Evolutionary conservation across 179 eudicot genomes (phyloP), one percentile per base, ranked within the genome.

Genomic region (Sideroxylon spinosum): DNA sequence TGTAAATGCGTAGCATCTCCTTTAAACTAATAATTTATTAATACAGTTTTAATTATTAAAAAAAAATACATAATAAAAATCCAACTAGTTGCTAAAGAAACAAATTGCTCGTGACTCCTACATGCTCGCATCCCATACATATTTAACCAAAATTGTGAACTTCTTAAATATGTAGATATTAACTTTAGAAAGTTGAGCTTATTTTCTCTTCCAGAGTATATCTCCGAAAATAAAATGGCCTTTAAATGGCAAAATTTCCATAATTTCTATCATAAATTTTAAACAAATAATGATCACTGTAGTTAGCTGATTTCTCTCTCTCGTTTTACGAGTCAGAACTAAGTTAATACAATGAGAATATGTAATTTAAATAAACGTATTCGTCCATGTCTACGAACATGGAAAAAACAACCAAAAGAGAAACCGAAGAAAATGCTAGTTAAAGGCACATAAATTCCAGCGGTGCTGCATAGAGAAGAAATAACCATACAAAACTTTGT

Each of bases 391-490:
- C 44, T 37, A 37, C 44, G 5, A 37, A 37, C 44, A 37, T 3
- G 44, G 44, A 37, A 37, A 37, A 37, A 1, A 48, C 16, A 20
- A 48, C 25, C 2, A 55, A 56, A 19, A 55, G 56, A 20, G 56
- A 74, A 63, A 74, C 14, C 0, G 62, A 4, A 53, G 16, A 9
- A 0, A 61, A 61, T 56, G 26, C 7, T 70, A 13, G 19, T 46
- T n/a, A 10, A 25, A 73, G 6, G 69, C 68, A 75, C 13, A 46
- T 62, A 25, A n/a, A 3, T 44, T 62, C 69, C 59, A n/a, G 55
- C 16, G 17, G 22, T 75, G 32, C 70, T 23, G 69, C 55, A 68
- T 72, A 64, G 56, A 44, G 67, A 53, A 68, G 16, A 52, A 64
- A 22, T 63, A 13, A 22, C 1, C 48, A 59, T 7, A 28, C 3